phyloP scores from a whole-genome alignment of 148 eudicot species.

The Vaccinium corymbosum region DNA sequence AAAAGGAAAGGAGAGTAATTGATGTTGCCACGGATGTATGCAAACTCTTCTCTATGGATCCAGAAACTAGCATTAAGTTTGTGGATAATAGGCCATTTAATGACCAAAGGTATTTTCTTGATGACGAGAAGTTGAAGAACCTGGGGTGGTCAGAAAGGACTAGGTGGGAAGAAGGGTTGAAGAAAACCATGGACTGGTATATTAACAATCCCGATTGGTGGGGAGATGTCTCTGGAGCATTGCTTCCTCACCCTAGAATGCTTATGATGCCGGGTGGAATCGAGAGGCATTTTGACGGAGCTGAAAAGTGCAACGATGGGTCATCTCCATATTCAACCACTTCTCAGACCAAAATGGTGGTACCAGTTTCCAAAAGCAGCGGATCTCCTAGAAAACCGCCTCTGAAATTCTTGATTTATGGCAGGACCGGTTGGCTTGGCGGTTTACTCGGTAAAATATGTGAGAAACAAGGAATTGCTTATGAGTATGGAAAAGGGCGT shows the following conservation, averaged over 20 bases:
- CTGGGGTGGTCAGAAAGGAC: constrained; percentile 74
- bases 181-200: constrained; percentile 74
- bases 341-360: constrained; percentile 29
- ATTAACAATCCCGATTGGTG: constrained; percentile 62
- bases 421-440: constrained; percentile 70
- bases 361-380: constrained; percentile 26
- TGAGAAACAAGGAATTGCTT: constrained; percentile 60
- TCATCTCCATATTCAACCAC: constrained; percentile 25
- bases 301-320: constrained; percentile 41
- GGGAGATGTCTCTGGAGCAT: constrained; percentile 77
- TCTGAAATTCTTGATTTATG: constrained; percentile 59
- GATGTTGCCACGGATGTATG: constrained; percentile 72
- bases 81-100: constrained; percentile 78
- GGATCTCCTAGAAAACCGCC: constrained; percentile 30
- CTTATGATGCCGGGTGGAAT: constrained; percentile 86
- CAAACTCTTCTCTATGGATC: constrained; percentile 49
- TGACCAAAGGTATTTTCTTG: constrained; percentile 78
- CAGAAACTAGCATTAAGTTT: constrained; percentile 46
- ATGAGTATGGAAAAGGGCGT: constrained; percentile 70
- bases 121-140: constrained; percentile 55
- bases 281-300: constrained; percentile 55
- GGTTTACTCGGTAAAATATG: constrained; percentile 62
- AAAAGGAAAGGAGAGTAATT: constrained; percentile 63
- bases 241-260: constrained; percentile 81
- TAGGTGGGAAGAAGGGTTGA: constrained; percentile 64